Evolutionary conservation across 2,329 filamentous ascomycete genomes (phyloP), one percentile per base, ranked within the genome.

Genomic region (Botrytis fabae): DNA sequence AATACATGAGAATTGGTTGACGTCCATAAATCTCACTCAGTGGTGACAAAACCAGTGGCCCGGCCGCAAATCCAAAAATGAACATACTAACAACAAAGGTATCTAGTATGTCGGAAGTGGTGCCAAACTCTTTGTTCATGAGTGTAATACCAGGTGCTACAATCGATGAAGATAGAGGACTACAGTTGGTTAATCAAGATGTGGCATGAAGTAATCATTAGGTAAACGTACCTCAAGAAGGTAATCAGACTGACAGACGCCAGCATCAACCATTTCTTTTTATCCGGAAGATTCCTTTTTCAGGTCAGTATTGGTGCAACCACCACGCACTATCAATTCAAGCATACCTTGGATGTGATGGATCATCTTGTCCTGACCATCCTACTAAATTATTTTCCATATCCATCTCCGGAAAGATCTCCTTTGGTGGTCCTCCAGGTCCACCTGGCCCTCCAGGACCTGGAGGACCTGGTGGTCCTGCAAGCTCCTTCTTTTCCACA

Each of bases 21-120:
- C 91, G 85, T 2, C 91, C 90, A 77, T 91, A 92, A 72, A 92
- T 86, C 79, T 93, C 91, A 2, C 85, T 87, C 65, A 90, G 76
- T 0, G 88, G 88, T 1, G 87, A 86, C 6, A 90, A 80, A 69
- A 89, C 81, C 7, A 90, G 80, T 1, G 89, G 89, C 0, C 89
- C 88, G 20, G 90, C 38, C 35, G 85, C 85, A 75, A 89, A 90
- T 4, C 88, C 88, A 0, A 91, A 81, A 6, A 91, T 80, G 78
- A 89, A 91, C 73, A 91, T 89, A 32, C 70, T 75, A n/a, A 79
- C 73, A 35, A 71, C 66, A 51, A 79, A 75, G 16, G 75, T 62
- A 51, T 65, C 61, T n/a, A 77, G 59, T 18, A 75, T 66, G 1
- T 54, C 51, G 42, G 69, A 73, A 16, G 73, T 74, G 25, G 75